phyloP scores from a whole-genome alignment of 2,329 filamentous ascomycete species.

The Ceratocystis diversiconidia region DNA sequence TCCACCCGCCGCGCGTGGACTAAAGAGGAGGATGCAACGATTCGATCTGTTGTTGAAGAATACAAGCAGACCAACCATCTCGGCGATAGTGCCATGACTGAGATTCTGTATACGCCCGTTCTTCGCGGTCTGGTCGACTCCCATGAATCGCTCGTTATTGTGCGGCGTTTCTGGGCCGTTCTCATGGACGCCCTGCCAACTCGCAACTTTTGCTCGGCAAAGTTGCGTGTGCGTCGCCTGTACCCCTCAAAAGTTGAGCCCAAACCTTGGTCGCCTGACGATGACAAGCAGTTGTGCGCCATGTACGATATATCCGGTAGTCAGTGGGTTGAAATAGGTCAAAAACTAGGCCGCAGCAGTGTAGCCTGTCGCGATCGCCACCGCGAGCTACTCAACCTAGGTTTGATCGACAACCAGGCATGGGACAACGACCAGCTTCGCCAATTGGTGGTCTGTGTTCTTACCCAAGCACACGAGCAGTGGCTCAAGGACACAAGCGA shows the following conservation, averaged over 20 bases:
- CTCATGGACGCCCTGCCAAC: slow-evolving; percentile 9
- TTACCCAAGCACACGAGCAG: background rate
- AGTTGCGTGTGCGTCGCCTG: slow-evolving; percentile 6
- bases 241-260: slow-evolving; percentile 6
- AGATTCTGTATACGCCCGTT: slow-evolving; percentile 14
- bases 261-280: slow-evolving; percentile 7
- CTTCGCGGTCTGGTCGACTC: slow-evolving; percentile 13
- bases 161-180: slow-evolving; percentile 6
- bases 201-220: slow-evolving; percentile 11
- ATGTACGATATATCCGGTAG: slow-evolving; percentile 6
- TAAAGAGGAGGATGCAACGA: slow-evolving; percentile 5
- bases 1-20: slow-evolving; percentile 4
- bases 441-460: slow-evolving; percentile 11
- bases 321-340: slow-evolving; percentile 11
- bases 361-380: slow-evolving; percentile 13
- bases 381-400: slow-evolving; percentile 9
- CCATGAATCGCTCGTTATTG: background rate
- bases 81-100: background rate
- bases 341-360: slow-evolving; percentile 9
- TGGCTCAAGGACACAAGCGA: slow-evolving; percentile 14
- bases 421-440: slow-evolving; percentile 12
- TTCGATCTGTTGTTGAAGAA: slow-evolving; percentile 2
- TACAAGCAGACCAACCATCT: slow-evolving; percentile 8
- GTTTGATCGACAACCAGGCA: background rate
- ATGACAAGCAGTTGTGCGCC: slow-evolving; percentile 1